Evolutionary conservation across 192 early-diverging fungal genomes (phyloP).

Genomic region (Coemansia sp.): DNA sequence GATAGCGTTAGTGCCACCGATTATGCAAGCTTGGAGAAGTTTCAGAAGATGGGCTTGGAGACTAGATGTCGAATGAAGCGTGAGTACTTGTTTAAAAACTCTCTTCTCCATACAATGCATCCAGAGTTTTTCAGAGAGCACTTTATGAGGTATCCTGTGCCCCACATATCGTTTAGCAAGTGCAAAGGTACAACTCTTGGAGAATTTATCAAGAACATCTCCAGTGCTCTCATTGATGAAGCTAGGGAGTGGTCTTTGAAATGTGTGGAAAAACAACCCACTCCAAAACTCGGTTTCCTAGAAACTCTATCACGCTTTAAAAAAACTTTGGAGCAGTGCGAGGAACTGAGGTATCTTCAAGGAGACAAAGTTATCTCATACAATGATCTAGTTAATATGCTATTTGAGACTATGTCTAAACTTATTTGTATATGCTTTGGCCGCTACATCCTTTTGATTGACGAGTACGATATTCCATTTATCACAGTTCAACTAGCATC

Average conservation of each 20-base stretch:
- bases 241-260: background rate
- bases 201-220: conserved; percentile 16
- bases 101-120: conserved; percentile 23
- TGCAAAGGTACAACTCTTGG: conserved; percentile 21
- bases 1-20: conserved; percentile 10
- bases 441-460: conserved; percentile 29
- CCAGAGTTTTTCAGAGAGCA: conserved; percentile 33
- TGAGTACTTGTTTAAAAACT: conserved; percentile 30
- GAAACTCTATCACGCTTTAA: background rate
- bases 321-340: background rate
- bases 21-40: background rate
- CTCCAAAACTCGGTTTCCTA: background rate
- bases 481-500: conserved; percentile 26
- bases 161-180: conserved; percentile 26
- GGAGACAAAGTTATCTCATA: no score
- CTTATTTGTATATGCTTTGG: conserved; percentile 16
- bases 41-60: conserved; percentile 11
- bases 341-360: background rate
- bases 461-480: conserved; percentile 49
- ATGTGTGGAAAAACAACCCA: background rate
- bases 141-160: conserved; percentile 47
- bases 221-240: background rate
- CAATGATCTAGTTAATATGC: background rate
- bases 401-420: conserved; percentile 23
- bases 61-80: conserved; percentile 36